These are phyloP conservation scores for Vigna angularis DNA, from an alignment of 306 rosid species.

Conservation along the genomic window DNA sequence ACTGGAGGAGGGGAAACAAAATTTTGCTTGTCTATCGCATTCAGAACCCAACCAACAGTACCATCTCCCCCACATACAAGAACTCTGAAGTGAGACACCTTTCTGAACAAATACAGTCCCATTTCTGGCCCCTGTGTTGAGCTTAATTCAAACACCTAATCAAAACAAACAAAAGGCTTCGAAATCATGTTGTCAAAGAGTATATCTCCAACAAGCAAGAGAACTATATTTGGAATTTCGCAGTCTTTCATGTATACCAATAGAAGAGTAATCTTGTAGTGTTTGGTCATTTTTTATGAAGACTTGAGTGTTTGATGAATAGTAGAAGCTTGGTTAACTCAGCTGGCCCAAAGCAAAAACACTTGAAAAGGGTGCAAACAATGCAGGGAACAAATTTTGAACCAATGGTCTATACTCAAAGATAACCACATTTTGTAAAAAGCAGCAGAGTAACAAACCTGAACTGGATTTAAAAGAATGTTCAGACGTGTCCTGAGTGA, in stretches of 20 bases:
- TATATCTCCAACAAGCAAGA: slow-evolving; percentile 28
- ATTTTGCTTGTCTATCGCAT: slow-evolving; percentile 92
- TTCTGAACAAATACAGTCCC: slow-evolving; percentile 90
- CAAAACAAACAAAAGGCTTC: slow-evolving; percentile 39
- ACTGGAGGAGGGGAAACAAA: slow-evolving; percentile 98
- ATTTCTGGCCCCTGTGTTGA: slow-evolving; percentile 88
- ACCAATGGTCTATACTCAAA: background rate
- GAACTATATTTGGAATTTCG: background rate
- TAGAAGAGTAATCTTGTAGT: slow-evolving; percentile 25
- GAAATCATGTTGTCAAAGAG: slow-evolving; percentile 31
- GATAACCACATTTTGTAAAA: slow-evolving; percentile 37
- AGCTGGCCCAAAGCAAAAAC: slow-evolving; percentile 24
- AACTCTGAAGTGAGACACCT: slow-evolving; percentile 94
- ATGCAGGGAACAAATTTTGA: slow-evolving; percentile 29
- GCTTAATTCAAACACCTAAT: slow-evolving; percentile 91
- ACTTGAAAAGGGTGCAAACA: slow-evolving; percentile 27
- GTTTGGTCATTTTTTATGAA: slow-evolving; percentile 21
- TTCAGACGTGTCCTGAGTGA: slow-evolving; percentile 83
- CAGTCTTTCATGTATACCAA: slow-evolving; percentile 30
- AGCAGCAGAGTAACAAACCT: slow-evolving; percentile 67
- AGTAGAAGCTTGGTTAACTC: slow-evolving; percentile 14
- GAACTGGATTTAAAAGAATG: slow-evolving; percentile 87
- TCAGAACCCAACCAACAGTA: slow-evolving; percentile 96
- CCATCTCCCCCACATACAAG: slow-evolving; percentile 99
- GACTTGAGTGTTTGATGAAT: slow-evolving; percentile 17